Conservation (phyloP, 2,329 filamentous ascomycete species). For the Talaromyces funiculosus region DNA sequence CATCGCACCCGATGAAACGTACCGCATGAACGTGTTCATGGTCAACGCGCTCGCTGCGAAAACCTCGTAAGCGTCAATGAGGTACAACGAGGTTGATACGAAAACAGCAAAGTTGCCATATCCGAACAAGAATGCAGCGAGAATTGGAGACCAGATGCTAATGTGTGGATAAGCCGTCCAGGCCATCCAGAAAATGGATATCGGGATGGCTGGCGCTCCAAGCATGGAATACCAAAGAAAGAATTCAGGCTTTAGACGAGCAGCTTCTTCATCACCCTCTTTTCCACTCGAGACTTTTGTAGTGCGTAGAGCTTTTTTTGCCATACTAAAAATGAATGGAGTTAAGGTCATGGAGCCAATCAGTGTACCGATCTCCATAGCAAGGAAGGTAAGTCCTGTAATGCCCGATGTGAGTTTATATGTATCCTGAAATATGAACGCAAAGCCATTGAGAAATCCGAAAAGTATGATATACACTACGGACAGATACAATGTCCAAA, state of each 20-base stretch:
- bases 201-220: slow-evolving; percentile 30
- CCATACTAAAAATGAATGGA: slow-evolving; percentile 43
- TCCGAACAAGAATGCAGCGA: slow-evolving; percentile 36
- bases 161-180: slow-evolving; percentile 40
- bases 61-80: slow-evolving; percentile 26
- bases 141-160: slow-evolving; percentile 32
- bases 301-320: slow-evolving; percentile 13
- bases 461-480: slow-evolving; percentile 31
- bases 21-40: slow-evolving; percentile 30
- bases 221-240: slow-evolving; percentile 42
- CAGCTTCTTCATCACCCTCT: slow-evolving; percentile 19
- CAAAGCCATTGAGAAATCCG: slow-evolving; percentile 25
- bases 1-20: slow-evolving; percentile 28
- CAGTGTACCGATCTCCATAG: slow-evolving; percentile 37
- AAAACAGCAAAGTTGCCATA: slow-evolving; percentile 41
- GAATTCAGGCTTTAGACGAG: slow-evolving; percentile 32
- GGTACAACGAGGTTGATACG: slow-evolving; percentile 31
- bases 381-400: slow-evolving; percentile 40
- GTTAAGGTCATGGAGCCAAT: slow-evolving; percentile 26
- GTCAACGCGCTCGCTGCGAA: slow-evolving; percentile 25
- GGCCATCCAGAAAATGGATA: slow-evolving; percentile 45
- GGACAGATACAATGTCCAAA: too few relatives aligned
- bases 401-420: slow-evolving; percentile 35
- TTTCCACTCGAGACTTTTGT: too few relatives aligned
- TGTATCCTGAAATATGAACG: slow-evolving; percentile 27